Evolutionary conservation across 805 yeast species (phyloP), one percentile per base, ranked within the genome.

Genomic region (Pichia eremophila): DNA sequence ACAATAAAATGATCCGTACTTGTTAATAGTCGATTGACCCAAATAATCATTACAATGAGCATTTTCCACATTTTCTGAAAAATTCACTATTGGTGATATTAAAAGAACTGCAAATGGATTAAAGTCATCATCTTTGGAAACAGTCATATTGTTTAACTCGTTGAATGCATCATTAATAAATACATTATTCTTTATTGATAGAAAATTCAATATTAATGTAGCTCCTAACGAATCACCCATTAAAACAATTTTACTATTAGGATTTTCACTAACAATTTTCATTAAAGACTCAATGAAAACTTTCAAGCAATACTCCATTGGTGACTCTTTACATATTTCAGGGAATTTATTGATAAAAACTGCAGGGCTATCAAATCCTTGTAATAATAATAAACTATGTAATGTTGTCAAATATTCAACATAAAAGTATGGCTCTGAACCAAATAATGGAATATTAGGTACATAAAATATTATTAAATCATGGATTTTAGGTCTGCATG

Each of bases 181-280:
- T 12, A 47, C 9, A 4, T 41, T 52, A 29, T 49, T 51, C 9
- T 55, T 49, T 1, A 41, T 47, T 31, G 54, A 57, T 44, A 73
- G 46, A 45, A 70, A 54, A 12, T 70, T 55, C 42, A 73, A 50
- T 4, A 63, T 60, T 37, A 72, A 50, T n/a, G 69, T 71, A 0
- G 74, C 79, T 1, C 81, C 81, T 5, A 67, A 57, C 0, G 79
- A 73, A 45, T 76, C 79, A 0, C 80, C 81, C 43, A 64, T 55
- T 5, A 72, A 41, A 4, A 72, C 58, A 3, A 61, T 41, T 25
- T 61, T 61, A 1, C 74, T 58, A 0, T 48, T 43, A 0, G 65
- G 65, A 41, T 55, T 46, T n/a, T 28, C 14, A 14, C 31, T 35
- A 9, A 18, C 17, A 9, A 52, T 14, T 17, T 41, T 17, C 3